These are phyloP conservation scores for Cryptosporidium xiaoi DNA, from an alignment of 169 alveolate species.

Conservation along the genomic window DNA sequence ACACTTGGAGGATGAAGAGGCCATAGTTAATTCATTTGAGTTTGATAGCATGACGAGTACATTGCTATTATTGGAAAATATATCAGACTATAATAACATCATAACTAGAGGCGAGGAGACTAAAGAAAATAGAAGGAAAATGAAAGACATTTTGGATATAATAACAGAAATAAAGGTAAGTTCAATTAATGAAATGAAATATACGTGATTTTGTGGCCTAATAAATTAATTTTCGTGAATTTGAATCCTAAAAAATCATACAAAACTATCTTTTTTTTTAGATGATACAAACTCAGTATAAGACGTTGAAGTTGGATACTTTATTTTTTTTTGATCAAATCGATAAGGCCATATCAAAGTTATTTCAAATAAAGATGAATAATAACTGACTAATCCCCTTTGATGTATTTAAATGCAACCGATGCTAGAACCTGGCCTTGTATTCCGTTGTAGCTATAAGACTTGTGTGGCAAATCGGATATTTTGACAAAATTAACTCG, in stretches of 20 bases:
- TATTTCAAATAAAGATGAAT: not conserved
- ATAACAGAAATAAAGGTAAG: constrained; percentile 62
- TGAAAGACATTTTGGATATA: constrained; percentile 1
- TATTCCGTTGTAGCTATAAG: constrained; percentile 52
- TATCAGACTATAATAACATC: constrained; percentile 15
- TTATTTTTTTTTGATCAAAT: constrained; percentile 46
- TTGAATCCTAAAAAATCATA: not conserved
- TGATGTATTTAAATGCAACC: constrained; percentile 44
- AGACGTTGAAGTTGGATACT: constrained; percentile 42
- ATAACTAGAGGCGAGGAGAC: not conserved
- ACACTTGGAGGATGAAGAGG: constrained; percentile 59
- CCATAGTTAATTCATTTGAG: constrained; percentile 64
- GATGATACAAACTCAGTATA: constrained; percentile 60
- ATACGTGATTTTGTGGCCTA: not conserved
- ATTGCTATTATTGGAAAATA: constrained; percentile 20
- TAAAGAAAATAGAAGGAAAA: not conserved
- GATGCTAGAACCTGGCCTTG: constrained; percentile 72
- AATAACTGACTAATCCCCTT: not conserved
- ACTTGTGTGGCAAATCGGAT: constrained; percentile 49
- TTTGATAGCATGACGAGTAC: constrained; percentile 56
- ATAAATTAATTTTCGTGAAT: not conserved
- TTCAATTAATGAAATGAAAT: not conserved
- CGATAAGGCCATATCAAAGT: constrained; percentile 11
- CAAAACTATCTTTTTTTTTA: not conserved
- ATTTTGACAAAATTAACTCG: constrained; percentile 6